phyloP scores from a whole-genome alignment of 352 stramenopile species.

The Globisporangium takayamanum region DNA sequence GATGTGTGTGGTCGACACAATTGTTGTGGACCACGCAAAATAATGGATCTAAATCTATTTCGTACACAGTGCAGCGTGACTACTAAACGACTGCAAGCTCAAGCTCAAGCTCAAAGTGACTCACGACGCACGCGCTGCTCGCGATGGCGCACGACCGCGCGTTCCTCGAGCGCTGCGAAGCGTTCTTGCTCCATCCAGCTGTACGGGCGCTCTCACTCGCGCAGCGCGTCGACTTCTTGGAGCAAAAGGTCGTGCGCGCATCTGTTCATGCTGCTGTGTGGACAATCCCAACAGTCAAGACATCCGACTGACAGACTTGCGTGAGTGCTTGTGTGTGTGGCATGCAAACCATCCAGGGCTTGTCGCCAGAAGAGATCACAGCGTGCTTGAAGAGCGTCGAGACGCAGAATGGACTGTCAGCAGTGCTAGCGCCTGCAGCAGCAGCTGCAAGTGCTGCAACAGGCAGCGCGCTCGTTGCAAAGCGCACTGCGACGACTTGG shows the following conservation, averaged over 20 bases:
- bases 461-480: not conserved
- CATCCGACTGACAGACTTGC: not conserved
- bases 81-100: slow-evolving; percentile 2
- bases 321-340: not conserved
- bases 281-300: no score
- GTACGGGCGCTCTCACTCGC: slow-evolving; percentile 59
- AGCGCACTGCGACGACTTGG: slow-evolving; percentile 9
- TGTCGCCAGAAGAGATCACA: slow-evolving; percentile 64
- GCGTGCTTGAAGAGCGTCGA: slow-evolving; percentile 50
- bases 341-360: slow-evolving; percentile 16
- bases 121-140: not conserved
- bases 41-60: not conserved
- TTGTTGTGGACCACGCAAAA: not conserved
- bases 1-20: not conserved
- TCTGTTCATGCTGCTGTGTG: not conserved
- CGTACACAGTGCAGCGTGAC: not conserved
- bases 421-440: slow-evolving; percentile 19
- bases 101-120: slow-evolving; percentile 2
- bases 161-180: slow-evolving; percentile 54
- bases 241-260: slow-evolving; percentile 38
- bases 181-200: slow-evolving; percentile 60
- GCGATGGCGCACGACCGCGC: slow-evolving; percentile 22
- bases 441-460: slow-evolving; percentile 2
- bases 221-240: slow-evolving; percentile 67
- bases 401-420: slow-evolving; percentile 46